Evolutionary conservation across 495 filamentous ascomycete genomes (phyloP).

Genomic region (Aspergillus conjunctus): DNA sequence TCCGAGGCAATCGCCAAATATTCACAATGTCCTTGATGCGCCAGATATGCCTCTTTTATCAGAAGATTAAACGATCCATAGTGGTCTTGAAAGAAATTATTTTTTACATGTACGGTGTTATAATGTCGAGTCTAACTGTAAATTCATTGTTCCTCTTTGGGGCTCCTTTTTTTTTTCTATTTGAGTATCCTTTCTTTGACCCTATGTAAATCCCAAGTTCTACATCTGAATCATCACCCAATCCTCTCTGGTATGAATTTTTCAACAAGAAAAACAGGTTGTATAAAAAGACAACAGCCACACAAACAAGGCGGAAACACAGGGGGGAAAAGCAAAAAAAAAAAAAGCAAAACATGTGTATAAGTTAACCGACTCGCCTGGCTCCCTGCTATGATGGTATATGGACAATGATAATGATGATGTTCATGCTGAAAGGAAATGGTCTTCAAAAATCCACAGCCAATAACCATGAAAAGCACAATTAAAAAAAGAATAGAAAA

Average conservation of each 20-base stretch:
- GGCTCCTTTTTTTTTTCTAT: slow-evolving; percentile 15
- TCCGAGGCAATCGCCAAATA: too few species aligned
- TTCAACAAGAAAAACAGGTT: slow-evolving; percentile 19
- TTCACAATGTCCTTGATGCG: too few species aligned
- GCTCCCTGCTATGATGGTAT: slow-evolving; percentile 37
- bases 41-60: too few species aligned
- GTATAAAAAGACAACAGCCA: slow-evolving; percentile 14
- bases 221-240: slow-evolving; percentile 24
- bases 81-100: too few species aligned
- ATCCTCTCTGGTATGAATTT: slow-evolving; percentile 24
- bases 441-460: slow-evolving; percentile 25
- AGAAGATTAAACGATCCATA: too few species aligned
- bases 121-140: neutral
- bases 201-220: slow-evolving; percentile 32
- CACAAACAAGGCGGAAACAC: slow-evolving; percentile 14
- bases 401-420: slow-evolving; percentile 32
- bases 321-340: slow-evolving; percentile 10
- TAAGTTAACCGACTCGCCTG: slow-evolving; percentile 33
- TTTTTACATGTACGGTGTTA: too few species aligned
- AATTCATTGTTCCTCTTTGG: neutral
- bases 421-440: slow-evolving; percentile 31
- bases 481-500: slow-evolving; percentile 10
- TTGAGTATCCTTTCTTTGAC: slow-evolving; percentile 17
- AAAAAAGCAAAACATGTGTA: slow-evolving; percentile 26
- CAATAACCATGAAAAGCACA: slow-evolving; percentile 12